Percentiles rank a stretch among this genome's conserved stretches.
Evolutionary conservation across 139 green algal genomes (phyloP).

Genomic region (Astrephomene gubernaculifera): DNA sequence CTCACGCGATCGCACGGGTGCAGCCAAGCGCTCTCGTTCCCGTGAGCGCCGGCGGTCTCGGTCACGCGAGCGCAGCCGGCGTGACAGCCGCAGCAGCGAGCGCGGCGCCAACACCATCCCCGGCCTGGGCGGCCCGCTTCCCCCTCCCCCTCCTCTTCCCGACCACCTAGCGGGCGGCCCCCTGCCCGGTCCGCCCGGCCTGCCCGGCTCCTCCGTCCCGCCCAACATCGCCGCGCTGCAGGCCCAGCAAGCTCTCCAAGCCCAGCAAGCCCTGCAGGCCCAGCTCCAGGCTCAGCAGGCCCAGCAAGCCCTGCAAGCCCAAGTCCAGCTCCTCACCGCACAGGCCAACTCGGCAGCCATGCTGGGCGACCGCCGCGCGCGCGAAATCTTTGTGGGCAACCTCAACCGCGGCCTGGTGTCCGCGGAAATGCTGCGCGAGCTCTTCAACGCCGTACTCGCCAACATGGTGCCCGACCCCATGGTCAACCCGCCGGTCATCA

Average conservation of each 20-base stretch:
- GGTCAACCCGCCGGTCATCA: constrained; percentile 79
- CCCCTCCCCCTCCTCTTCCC: constrained; percentile 11
- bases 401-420: constrained; percentile 81
- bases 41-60: constrained; percentile 9
- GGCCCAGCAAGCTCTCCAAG: constrained; percentile 37
- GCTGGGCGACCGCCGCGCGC: constrained; percentile 50
- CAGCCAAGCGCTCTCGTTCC: not conserved
- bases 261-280: constrained; percentile 29
- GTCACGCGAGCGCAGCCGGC: constrained; percentile 7
- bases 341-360: constrained; percentile 38
- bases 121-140: constrained; percentile 19
- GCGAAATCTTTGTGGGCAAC: constrained; percentile 92
- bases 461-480: constrained; percentile 74
- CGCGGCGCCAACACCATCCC: constrained; percentile 21
- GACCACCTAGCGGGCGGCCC: constrained; percentile 1
- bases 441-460: constrained; percentile 84
- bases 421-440: constrained; percentile 78
- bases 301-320: constrained; percentile 16
- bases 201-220: not conserved
- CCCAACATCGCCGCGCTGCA: constrained; percentile 16
- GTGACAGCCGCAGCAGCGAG: constrained; percentile 25
- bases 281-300: constrained; percentile 45
- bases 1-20: constrained; percentile 3
- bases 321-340: constrained; percentile 40
- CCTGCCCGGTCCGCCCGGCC: constrained; percentile 1